These are phyloP conservation scores for Plasmodiophora brassicae DNA, from an alignment of 208 protist genomes.

Conservation along the genomic window DNA sequence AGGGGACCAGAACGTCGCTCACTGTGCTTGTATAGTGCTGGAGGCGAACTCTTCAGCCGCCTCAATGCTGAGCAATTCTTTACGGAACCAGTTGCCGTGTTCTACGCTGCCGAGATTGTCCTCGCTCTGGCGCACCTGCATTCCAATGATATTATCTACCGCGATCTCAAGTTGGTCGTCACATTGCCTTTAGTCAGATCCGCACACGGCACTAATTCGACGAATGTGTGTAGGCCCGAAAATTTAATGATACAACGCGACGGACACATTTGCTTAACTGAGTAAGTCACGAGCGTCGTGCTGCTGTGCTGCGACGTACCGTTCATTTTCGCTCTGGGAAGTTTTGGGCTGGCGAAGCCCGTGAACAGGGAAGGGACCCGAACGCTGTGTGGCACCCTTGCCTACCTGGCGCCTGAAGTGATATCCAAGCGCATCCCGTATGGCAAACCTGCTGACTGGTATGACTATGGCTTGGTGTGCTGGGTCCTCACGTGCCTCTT, in stretches of 20 bases:
- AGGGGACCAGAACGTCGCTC: not conserved
- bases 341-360: not conserved
- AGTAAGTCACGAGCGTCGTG: not conserved
- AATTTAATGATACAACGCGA: conserved; percentile 50
- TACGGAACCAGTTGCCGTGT: not conserved
- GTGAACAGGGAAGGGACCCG: not conserved
- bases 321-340: not conserved
- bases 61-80: conserved; percentile 42
- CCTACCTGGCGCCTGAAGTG: conserved; percentile 51
- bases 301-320: not conserved
- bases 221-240: conserved; percentile 43
- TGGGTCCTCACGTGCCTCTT: too few species aligned
- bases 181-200: not conserved
- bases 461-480: not conserved
- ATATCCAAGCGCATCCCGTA: conserved; percentile 29
- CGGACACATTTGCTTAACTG: conserved; percentile 49
- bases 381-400: conserved; percentile 51
- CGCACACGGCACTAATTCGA: too few species aligned
- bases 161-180: conserved; percentile 48
- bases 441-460: conserved; percentile 30
- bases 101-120: conserved; percentile 53
- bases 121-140: conserved; percentile 52
- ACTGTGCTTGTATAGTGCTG: not conserved
- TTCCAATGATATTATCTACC: conserved; percentile 46
- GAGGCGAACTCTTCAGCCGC: conserved; percentile 53